phyloP scores from a whole-genome alignment of 371 early-diverging fungal genomes.

The Mucor lusitanicus region DNA sequence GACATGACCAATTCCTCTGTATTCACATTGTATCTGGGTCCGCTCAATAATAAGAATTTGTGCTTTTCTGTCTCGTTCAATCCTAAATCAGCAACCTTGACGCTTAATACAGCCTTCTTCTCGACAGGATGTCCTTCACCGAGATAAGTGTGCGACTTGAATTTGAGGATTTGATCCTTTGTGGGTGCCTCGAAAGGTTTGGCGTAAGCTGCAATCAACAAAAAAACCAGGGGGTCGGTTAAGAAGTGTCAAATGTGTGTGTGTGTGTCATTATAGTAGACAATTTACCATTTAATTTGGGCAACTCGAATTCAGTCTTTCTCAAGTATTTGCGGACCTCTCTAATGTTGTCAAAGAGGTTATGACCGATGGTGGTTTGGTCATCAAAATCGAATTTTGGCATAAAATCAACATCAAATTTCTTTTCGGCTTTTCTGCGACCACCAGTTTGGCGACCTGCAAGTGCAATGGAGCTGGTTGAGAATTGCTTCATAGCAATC shows the following conservation, averaged over 20 bases:
- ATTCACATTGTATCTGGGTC: constrained; percentile 62
- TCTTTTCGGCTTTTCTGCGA: constrained; percentile 46
- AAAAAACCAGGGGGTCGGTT: constrained; percentile 3
- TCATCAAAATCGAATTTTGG: constrained; percentile 63
- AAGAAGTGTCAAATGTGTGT: neutral
- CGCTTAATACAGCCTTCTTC: constrained; percentile 61
- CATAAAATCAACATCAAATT: constrained; percentile 55
- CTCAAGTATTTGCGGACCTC: constrained; percentile 67
- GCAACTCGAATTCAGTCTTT: constrained; percentile 66
- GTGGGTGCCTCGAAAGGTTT: constrained; percentile 64
- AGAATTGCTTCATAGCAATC: constrained; percentile 21
- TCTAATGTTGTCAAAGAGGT: constrained; percentile 56
- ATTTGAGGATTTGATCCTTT: constrained; percentile 53
- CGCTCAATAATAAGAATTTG: constrained; percentile 62
- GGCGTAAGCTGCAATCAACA: constrained; percentile 43
- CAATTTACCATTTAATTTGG: constrained; percentile 60
- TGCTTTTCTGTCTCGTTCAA: constrained; percentile 54
- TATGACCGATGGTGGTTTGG: constrained; percentile 61
- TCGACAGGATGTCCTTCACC: constrained; percentile 69
- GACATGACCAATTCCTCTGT: constrained; percentile 58
- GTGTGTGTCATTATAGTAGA: neutral
- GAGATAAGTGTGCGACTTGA: constrained; percentile 58
- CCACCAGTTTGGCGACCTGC: constrained; percentile 41
- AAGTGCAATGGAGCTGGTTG: constrained; percentile 27
- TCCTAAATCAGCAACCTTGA: constrained; percentile 52